phyloP scores from a whole-genome alignment of 495 filamentous ascomycete genomes.

The Aspergillus homomorphus region DNA sequence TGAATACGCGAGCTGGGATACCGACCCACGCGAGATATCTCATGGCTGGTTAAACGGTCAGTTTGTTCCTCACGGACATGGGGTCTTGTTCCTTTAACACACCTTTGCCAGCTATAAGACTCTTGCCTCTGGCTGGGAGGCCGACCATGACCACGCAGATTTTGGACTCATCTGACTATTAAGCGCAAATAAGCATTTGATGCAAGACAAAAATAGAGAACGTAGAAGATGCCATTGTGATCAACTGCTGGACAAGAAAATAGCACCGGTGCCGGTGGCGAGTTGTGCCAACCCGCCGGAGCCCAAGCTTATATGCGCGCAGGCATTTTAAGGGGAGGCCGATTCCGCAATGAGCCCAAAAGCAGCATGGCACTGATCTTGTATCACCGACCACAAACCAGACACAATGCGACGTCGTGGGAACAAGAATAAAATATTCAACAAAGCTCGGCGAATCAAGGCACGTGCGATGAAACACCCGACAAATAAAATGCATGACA shows the following conservation, averaged over 20 bases:
- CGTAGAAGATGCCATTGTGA: neutral
- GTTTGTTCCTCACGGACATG: slow-evolving; percentile 4
- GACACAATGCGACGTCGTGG: neutral
- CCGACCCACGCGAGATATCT: slow-evolving; percentile 95
- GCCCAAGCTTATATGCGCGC: neutral
- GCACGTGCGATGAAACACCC: neutral
- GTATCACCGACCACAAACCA: neutral
- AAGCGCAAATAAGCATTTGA: slow-evolving; percentile 8
- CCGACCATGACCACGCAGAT: slow-evolving; percentile 99
- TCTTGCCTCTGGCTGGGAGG: slow-evolving; percentile 91
- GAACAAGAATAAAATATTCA: neutral
- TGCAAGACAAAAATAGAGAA: neutral
- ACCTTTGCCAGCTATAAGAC: slow-evolving; percentile 96
- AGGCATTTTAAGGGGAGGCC: neutral
- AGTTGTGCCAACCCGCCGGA: neutral
- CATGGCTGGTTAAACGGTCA: slow-evolving; percentile 58
- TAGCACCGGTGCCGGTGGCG: neutral
- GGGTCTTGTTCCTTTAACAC: slow-evolving; percentile 22
- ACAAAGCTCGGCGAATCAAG: neutral
- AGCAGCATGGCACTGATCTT: neutral
- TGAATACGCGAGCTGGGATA: slow-evolving; percentile 89
- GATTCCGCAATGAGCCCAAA: neutral
- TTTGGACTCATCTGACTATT: slow-evolving; percentile 88
- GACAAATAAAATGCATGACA: slow-evolving; percentile 5
- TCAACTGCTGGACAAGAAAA: neutral